These are phyloP conservation scores for Torulaspora gathmanii DNA, from an alignment of 805 yeast genomes.

Conservation along the genomic window DNA sequence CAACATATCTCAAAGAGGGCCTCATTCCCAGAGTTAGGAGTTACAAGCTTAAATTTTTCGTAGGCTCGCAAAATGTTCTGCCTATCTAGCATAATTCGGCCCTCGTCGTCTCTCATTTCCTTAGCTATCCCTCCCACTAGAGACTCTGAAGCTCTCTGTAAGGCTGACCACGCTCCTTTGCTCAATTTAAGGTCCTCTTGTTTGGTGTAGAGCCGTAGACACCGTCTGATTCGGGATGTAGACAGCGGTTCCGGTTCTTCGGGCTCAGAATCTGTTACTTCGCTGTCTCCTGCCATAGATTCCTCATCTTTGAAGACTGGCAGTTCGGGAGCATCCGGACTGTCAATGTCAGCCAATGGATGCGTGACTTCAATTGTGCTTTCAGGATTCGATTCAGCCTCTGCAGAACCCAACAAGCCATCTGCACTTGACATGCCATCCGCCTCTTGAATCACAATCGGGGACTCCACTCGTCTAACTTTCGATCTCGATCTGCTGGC, in stretches of 20 bases:
- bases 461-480: constrained; percentile 16
- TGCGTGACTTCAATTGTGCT: too few relatives aligned
- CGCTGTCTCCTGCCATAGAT: not conserved
- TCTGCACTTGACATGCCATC: not conserved
- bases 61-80: constrained; percentile 16
- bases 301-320: not conserved
- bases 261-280: constrained; percentile 3
- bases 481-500: constrained; percentile 11
- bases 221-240: constrained; percentile 6
- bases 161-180: constrained; percentile 15
- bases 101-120: constrained; percentile 11
- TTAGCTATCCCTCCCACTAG: constrained; percentile 8
- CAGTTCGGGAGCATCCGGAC: too few relatives aligned
- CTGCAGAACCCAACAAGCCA: too few relatives aligned
- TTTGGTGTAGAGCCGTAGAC: constrained; percentile 5
- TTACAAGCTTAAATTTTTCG: constrained; percentile 14
- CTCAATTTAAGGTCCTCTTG: constrained; percentile 9
- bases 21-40: constrained; percentile 15
- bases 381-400: too few relatives aligned
- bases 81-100: constrained; percentile 13
- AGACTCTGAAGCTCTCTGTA: constrained; percentile 13
- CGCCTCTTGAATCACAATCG: constrained; percentile 12
- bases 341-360: too few relatives aligned
- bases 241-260: constrained; percentile 10
- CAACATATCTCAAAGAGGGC: constrained; percentile 28